Base-by-base conservation (phyloP, 768 basidiomycete genomes). In the Phylloporus rhodoxanthus region DNA sequence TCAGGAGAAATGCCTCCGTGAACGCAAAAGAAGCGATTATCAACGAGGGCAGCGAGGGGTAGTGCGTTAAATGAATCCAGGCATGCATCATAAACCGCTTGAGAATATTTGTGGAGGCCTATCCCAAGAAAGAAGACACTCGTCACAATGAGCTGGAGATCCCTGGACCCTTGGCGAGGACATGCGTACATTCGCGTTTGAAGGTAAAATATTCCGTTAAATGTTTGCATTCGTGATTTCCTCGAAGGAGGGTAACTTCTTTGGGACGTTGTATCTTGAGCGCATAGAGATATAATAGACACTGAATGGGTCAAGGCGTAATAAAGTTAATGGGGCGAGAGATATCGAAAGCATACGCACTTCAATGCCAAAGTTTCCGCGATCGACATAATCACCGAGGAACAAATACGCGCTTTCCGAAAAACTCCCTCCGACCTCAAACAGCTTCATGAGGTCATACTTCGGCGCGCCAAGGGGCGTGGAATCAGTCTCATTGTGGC, bases 371-470 rank as follows among this genome's bases (percentile, higher is more conserved):
- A 97, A 98, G 71, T 89, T 87, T 23, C 95, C 95, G 38, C 95
- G 82, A 70, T 98, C 95, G 34, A 98, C 94, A 67, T 98, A 98
- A 67, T 98, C 95, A 28, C 95, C 95, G 20, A 98, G 75, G 70
- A 97, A 97, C 38, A 96, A 73, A 73, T 97, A 98, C 17, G 82
- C 75, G 52, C 85, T 96, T 30, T 95, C 86, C 19, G 79, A 74
- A 41, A 92, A 76, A 54, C 80, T 81, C 2, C 95, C 95, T 26
- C 95, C 95, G 28, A 97, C 85, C 60, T 96, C 94, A 59, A 97
- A 93, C 34, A 97, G 77, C 70, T 98, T 96, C 91, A 98, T 95
- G 51, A 98, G 75, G 70, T 98, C 95, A 66, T 93, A 98, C 92
- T 97, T 28, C 3, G 23, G n/a, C 10, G 15, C 13, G 8, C 13